A percentile compares a stretch with the other conserved stretches of the same genome.
These are phyloP conservation scores for Podospora fimiseda DNA, from an alignment of 495 filamentous ascomycete genomes.

Conservation along the genomic window DNA sequence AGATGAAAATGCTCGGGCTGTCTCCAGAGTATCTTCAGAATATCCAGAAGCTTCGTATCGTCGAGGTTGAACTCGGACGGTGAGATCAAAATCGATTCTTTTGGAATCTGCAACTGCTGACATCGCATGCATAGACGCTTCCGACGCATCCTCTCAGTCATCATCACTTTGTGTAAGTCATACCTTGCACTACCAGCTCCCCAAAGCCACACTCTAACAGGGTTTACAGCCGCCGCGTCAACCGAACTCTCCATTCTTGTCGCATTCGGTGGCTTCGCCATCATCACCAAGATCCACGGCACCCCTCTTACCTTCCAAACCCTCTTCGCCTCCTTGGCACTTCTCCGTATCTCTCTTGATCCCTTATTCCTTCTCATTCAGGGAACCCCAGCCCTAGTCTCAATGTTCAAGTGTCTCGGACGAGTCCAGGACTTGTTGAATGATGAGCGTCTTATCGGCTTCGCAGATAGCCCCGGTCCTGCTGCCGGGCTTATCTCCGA, in stretches of 20 bases:
- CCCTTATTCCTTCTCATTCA: constrained; percentile 8
- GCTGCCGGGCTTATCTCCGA: neutral
- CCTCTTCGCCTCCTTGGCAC: constrained; percentile 2
- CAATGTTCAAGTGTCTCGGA: constrained; percentile 9
- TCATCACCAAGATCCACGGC: constrained; percentile 7
- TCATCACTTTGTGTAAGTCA: constrained; percentile 5
- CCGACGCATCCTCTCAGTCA: constrained; percentile 7
- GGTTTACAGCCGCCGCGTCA: neutral
- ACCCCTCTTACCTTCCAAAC: constrained; percentile 7
- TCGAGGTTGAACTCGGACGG: constrained; percentile 1
- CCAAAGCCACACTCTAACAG: no score
- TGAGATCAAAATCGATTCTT: neutral
- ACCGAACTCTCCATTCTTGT: constrained; percentile 8
- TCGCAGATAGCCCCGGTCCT: neutral
- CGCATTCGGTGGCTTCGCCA: constrained; percentile 6
- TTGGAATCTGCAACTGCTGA: neutral
- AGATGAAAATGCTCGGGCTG: constrained; percentile 8
- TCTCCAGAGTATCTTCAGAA: constrained; percentile 3
- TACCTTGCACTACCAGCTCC: neutral
- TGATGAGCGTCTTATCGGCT: constrained; percentile 2
- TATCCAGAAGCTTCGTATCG: constrained; percentile 3
- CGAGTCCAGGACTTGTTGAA: constrained; percentile 5
- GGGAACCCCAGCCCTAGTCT: constrained; percentile 6
- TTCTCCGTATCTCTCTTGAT: constrained; percentile 7
- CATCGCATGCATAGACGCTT: neutral